A percentile compares a stretch with the other conserved stretches of the same genome.
phyloP scores from a whole-genome alignment of 495 filamentous ascomycete species.

The Hypomontagnella monticulosa region DNA sequence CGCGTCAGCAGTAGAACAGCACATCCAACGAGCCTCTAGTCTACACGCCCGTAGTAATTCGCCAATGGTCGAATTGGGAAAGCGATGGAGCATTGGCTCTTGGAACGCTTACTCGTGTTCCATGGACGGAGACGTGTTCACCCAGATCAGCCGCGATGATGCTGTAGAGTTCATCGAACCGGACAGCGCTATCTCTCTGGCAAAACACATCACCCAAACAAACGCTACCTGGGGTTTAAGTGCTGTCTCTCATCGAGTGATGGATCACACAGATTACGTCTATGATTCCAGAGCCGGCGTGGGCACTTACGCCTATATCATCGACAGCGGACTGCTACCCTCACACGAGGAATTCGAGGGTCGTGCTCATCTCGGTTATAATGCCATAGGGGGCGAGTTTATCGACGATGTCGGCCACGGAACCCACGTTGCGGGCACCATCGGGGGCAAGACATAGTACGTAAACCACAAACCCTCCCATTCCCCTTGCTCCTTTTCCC shows the following conservation, averaged over 20 bases:
- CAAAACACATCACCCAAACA: constrained; percentile 53
- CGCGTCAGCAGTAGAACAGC: constrained; percentile 46
- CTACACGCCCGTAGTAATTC: constrained; percentile 47
- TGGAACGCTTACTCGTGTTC: constrained; percentile 54
- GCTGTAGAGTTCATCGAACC: constrained; percentile 47
- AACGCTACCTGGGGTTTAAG: constrained; percentile 67
- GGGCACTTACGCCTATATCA: constrained; percentile 65
- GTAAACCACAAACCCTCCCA: no score
- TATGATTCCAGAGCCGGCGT: constrained; percentile 66
- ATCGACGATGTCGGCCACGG: constrained; percentile 61
- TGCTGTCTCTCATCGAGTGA: constrained; percentile 61
- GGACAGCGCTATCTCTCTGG: constrained; percentile 14
- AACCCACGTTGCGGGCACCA: no score
- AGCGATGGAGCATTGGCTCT: constrained; percentile 49
- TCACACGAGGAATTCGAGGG: constrained; percentile 64
- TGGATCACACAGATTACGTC: constrained; percentile 60
- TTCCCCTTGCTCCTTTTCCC: no score
- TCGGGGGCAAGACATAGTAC: constrained; percentile 54
- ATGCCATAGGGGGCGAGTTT: constrained; percentile 55
- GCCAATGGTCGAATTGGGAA: constrained; percentile 45
- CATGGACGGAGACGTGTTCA: constrained; percentile 50
- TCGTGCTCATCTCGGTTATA: constrained; percentile 63
- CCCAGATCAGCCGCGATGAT: constrained; percentile 49
- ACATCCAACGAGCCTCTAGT: constrained; percentile 46
- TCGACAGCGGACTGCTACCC: constrained; percentile 65